phyloP scores from a whole-genome alignment of 768 basidiomycete species.

The Lactifluus piperatus region DNA sequence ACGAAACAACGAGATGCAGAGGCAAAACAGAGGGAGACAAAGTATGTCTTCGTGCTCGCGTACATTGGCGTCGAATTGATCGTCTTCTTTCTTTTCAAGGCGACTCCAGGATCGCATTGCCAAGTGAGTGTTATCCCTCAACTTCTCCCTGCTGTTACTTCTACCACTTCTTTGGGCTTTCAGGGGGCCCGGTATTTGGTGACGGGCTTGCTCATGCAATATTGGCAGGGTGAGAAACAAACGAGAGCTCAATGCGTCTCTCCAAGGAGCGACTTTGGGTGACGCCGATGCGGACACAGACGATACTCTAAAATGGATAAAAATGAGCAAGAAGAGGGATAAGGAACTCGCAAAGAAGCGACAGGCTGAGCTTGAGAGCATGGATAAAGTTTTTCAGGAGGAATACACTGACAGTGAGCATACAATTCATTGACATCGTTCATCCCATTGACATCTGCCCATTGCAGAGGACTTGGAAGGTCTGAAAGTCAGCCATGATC shows the following conservation, averaged over 20 bases:
- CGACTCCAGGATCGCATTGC: slow-evolving; percentile 66
- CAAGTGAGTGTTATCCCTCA: slow-evolving; percentile 62
- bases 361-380: slow-evolving; percentile 72
- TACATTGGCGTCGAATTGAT: slow-evolving; percentile 17
- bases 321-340: slow-evolving; percentile 82
- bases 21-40: slow-evolving; percentile 61
- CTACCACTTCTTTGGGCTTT: slow-evolving; percentile 26
- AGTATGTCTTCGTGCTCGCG: slow-evolving; percentile 37
- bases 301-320: slow-evolving; percentile 84
- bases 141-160: slow-evolving; percentile 21
- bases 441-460: slow-evolving; percentile 3
- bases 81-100: slow-evolving; percentile 33
- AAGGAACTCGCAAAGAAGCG: slow-evolving; percentile 81
- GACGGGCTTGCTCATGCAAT: slow-evolving; percentile 38
- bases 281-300: slow-evolving; percentile 73
- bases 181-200: slow-evolving; percentile 24
- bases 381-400: slow-evolving; percentile 68
- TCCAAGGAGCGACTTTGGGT: slow-evolving; percentile 89
- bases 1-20: slow-evolving; percentile 60
- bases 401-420: slow-evolving; percentile 83
- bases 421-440: background rate
- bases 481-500: slow-evolving; percentile 93
- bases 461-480: slow-evolving; percentile 78
- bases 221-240: slow-evolving; percentile 79
- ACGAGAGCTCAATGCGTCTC: slow-evolving; percentile 83